Conservation (phyloP, 2,329 filamentous ascomycete genomes). For the Microsporum ferrugineum region DNA sequence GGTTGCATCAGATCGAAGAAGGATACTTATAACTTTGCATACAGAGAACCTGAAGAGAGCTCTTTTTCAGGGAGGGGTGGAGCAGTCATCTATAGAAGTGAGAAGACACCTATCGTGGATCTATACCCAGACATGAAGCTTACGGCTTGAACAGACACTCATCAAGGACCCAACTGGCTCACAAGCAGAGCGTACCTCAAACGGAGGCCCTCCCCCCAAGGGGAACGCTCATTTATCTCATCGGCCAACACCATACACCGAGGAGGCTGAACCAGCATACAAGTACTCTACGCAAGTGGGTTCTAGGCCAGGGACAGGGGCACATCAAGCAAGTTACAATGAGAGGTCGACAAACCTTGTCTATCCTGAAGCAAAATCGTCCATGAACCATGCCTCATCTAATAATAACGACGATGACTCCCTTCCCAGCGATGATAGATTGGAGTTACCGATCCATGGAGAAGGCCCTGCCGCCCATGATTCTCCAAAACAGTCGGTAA, state of each 20-base stretch:
- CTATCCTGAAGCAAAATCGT: not conserved
- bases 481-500: constrained; percentile 7
- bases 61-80: constrained; percentile 41
- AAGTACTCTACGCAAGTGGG: not conserved
- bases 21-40: not conserved
- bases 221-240: not conserved
- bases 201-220: not conserved
- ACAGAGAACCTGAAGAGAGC: constrained; percentile 39
- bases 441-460: constrained; percentile 12
- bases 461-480: constrained; percentile 16
- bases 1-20: not conserved
- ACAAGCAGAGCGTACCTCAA: not conserved
- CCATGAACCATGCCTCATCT: not conserved
- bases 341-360: not conserved
- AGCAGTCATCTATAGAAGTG: constrained; percentile 40
- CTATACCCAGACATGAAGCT: constrained; percentile 12
- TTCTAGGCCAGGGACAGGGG: not conserved
- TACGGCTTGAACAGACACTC: constrained; percentile 4
- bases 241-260: not conserved
- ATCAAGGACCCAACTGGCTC: not conserved
- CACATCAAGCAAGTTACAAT: not conserved
- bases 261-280: not conserved
- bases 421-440: constrained; percentile 19
- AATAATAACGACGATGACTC: constrained; percentile 19
- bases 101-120: constrained; percentile 11